Percentiles rank a stretch among this genome's conserved stretches.
Conservation (phyloP, 192 early-diverging fungal genomes). For the Coemansia umbellata region DNA sequence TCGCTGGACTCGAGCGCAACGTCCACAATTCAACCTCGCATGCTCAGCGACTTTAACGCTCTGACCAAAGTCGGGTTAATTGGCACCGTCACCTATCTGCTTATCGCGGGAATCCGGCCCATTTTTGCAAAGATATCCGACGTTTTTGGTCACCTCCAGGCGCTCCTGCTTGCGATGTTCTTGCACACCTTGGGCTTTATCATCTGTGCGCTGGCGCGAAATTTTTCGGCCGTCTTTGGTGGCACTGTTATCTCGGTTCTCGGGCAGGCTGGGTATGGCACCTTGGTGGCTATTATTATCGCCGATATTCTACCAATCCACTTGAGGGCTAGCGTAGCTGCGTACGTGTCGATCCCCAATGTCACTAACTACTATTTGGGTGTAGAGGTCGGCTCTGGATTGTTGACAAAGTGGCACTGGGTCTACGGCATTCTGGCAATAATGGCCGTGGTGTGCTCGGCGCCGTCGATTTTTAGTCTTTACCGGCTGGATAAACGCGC, state of each 20-base stretch:
- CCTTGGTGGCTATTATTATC: slow-evolving; percentile 37
- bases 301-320: slow-evolving; percentile 44
- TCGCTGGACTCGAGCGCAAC: slow-evolving; percentile 37
- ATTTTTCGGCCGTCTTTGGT: slow-evolving; percentile 33
- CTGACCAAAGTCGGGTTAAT: slow-evolving; percentile 25
- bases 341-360: slow-evolving; percentile 33
- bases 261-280: slow-evolving; percentile 36
- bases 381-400: slow-evolving; percentile 27
- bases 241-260: slow-evolving; percentile 43
- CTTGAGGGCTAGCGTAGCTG: slow-evolving; percentile 24
- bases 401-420: slow-evolving; percentile 36
- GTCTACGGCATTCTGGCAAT: slow-evolving; percentile 41
- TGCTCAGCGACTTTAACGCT: slow-evolving; percentile 41
- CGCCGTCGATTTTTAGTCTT: slow-evolving; percentile 17
- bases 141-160: slow-evolving; percentile 34
- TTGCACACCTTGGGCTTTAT: slow-evolving; percentile 33
- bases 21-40: slow-evolving; percentile 21
- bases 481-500: slow-evolving; percentile 27
- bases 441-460: slow-evolving; percentile 33
- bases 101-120: slow-evolving; percentile 31
- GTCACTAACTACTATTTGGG: slow-evolving; percentile 48
- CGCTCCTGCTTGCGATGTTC: slow-evolving; percentile 10
- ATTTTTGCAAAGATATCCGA: slow-evolving; percentile 39
- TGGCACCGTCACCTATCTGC: slow-evolving; percentile 29
- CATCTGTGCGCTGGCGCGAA: slow-evolving; percentile 25